Evolutionary conservation across 2,329 filamentous ascomycete genomes (phyloP), one percentile per base, ranked within the genome.

Genomic region (Arthrobotrys iridis): DNA sequence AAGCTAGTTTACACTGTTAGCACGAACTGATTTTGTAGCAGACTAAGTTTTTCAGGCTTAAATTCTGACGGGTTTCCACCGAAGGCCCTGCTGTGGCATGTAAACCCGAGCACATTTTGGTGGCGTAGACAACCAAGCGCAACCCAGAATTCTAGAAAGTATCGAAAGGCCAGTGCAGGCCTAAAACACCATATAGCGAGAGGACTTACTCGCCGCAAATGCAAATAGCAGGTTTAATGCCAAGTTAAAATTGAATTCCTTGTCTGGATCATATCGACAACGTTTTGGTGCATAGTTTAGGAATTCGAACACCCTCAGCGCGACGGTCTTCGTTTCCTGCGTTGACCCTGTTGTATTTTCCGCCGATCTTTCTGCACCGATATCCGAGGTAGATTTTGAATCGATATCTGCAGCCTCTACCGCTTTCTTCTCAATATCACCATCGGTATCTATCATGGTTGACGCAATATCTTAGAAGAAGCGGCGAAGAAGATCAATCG

Each of bases 181-280:
- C 8, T 30, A 3, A 5, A 3, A 50, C 20, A 46, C 37, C n/a
- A 57, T 11, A 2, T n/a, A 20, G 2, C n/a, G n/a, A 11, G 22
- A 35, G 6, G 43, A 74, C 70, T 41, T 52, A 74, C 70, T 50
- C n/a, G 77, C 85, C 0, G 86, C 90, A 79, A 90, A 86, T 0
- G 86, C 89, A 76, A 93, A 92, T 0, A 93, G 82, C 1, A 93
- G 80, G 79, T 93, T 93, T 80, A 92, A 83, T 1, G 84, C 83
- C 78, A 92, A 83, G 0, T 87, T 90, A 81, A 94, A 92, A 30
- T 85, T 84, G 0, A 90, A 90, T 5, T 91, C 91, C 64, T 87
- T 85, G 0, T 87, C 81, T 0, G 88, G 85, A 78, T 92, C 85
- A 83, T 89, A 93, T 48, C 91, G 88, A 80, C 90, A 91, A 77